Evolutionary conservation across 2,329 filamentous ascomycete genomes (phyloP), one percentile per base, ranked within the genome.

Genomic region (Didymella segeticola): DNA sequence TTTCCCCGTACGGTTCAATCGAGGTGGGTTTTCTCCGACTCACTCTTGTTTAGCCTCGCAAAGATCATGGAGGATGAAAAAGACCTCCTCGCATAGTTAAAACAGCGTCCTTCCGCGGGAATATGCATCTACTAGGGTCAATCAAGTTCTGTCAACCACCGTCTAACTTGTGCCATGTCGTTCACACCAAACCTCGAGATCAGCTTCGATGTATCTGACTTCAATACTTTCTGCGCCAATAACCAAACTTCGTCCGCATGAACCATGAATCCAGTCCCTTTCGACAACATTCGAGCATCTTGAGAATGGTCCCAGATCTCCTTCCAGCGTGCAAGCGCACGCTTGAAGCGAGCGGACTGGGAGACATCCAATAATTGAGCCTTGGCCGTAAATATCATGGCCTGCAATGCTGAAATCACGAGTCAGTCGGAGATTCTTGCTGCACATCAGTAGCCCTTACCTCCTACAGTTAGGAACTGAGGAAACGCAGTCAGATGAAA

Each of bases 241-340:
- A 51, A 7, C 39, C 39, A 51, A 4, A 38, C 25, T 31, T 43
- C 39, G 17, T 51, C 39, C 6, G 47, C 39, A 25, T 43, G 39
- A 11, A 34, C 15, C 47, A 43, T 38, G 10, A 51, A 51, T 3
- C 33, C 31, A 15, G 6, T 20, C 4, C 29, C 20, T 7, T 27
- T 36, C 17, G n/a, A 15, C 9, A 1, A 86, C 91, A 5, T 5
- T 12, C 25, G 19, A 15, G 7, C 12, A 14, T 29, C 26, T 19
- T 14, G n/a, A 14, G 47, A 42, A 5, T 14, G 38, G 10, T 37
- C 38, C 38, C 38, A 50, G 12, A 29, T 29, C 8, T 43, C 37
- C 33, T 50, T 50, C 47, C 47, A 50, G 30, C 37, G 47, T n/a
- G 15, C 23, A 36, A 50, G 47, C n/a, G 30, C 47, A 14, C 47